Conservation (phyloP, 2,329 filamentous ascomycete species). For the Amesomyces nigricolor region DNA sequence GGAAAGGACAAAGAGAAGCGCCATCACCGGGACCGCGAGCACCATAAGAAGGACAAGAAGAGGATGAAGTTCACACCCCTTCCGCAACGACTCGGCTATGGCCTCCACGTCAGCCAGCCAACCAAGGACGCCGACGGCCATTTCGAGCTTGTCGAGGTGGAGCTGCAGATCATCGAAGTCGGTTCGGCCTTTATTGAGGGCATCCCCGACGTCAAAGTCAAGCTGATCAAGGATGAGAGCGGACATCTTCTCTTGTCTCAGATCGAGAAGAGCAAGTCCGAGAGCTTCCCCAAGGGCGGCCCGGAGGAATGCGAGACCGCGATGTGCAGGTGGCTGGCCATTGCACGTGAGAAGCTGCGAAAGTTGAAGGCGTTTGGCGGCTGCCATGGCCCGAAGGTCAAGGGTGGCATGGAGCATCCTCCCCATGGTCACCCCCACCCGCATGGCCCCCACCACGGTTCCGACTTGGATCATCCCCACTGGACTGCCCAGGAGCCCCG, state of each 20-base stretch:
- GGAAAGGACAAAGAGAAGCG: conserved; percentile 28
- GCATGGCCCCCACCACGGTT: conserved; percentile 20
- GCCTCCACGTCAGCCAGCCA: conserved; percentile 38
- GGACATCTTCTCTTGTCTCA: conserved; percentile 51
- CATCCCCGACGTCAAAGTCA: conserved; percentile 52
- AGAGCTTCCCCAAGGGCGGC: conserved; percentile 20
- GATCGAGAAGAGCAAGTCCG: conserved; percentile 33
- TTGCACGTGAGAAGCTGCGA: conserved; percentile 41
- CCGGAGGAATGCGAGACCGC: conserved; percentile 37
- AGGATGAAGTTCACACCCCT: conserved; percentile 18
- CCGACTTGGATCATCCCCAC: neutral
- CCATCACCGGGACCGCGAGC: conserved; percentile 21
- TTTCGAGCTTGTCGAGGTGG: conserved; percentile 48
- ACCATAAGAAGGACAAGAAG: neutral
- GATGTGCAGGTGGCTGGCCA: conserved; percentile 51
- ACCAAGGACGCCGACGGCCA: conserved; percentile 46
- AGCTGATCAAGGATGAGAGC: conserved; percentile 53
- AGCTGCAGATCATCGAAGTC: conserved; percentile 56
- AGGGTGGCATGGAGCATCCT: conserved; percentile 5
- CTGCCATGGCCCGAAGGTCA: conserved; percentile 32
- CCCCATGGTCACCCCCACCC: conserved; percentile 1
- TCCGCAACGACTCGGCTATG: conserved; percentile 44
- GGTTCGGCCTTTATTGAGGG: conserved; percentile 49
- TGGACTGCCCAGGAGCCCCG: conserved; percentile 25
- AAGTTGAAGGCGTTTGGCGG: conserved; percentile 30